Evolutionary conservation across 129 eudicot species (phyloP).

Genomic region (Arctium minus): DNA sequence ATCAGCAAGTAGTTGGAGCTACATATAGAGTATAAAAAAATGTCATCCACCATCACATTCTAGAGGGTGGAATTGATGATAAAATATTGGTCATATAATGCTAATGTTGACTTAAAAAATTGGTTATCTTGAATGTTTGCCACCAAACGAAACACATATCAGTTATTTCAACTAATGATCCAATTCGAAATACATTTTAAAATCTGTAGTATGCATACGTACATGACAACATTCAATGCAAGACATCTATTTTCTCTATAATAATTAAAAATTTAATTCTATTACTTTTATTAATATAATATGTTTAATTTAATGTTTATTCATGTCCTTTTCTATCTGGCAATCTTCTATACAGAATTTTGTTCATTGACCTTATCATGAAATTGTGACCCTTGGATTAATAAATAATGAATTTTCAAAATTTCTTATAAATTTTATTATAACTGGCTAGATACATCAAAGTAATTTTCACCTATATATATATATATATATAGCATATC

Average conservation of each 20-base stretch:
- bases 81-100: conserved; percentile 8
- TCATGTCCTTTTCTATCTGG: conserved; percentile 22
- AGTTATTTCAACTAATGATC: conserved; percentile 5
- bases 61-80: conserved; percentile 11
- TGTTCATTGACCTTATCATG: conserved; percentile 20
- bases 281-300: conserved; percentile 2
- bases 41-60: conserved; percentile 12
- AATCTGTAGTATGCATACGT: background rate
- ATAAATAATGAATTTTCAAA: background rate
- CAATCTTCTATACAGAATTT: conserved; percentile 25
- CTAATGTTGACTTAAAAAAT: background rate
- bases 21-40: background rate
- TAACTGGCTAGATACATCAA: background rate
- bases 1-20: background rate
- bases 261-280: background rate
- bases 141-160: background rate
- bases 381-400: conserved; percentile 2
- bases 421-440: background rate
- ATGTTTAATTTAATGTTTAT: conserved; percentile 19
- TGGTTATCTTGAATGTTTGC: background rate
- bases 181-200: conserved; percentile 4
- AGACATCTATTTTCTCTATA: background rate
- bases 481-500: too few relatives aligned
- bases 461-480: background rate
- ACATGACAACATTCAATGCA: conserved; percentile 32